phyloP scores from a whole-genome alignment of 164 flowering plant species.

The Magnolia changhungtana region DNA sequence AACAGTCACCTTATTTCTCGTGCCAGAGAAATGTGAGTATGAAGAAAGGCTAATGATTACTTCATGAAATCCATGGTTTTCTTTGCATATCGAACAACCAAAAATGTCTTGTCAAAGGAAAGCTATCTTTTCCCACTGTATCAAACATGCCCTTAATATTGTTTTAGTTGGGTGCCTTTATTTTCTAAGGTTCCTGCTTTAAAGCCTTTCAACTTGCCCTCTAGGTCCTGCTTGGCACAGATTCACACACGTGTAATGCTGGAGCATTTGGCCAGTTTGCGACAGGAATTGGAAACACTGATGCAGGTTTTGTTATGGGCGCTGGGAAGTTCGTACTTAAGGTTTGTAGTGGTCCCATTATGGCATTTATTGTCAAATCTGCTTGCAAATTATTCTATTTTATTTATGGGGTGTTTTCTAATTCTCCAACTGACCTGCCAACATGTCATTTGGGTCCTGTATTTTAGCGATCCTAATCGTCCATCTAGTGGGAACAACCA shows the following conservation, averaged over 20 bases:
- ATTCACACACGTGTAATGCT: slow-evolving; percentile 98
- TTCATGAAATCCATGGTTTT: too few species aligned
- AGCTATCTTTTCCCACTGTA: neutral
- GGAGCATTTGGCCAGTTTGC: slow-evolving; percentile 99
- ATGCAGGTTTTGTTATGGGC: slow-evolving; percentile 95
- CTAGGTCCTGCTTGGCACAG: slow-evolving; percentile 93
- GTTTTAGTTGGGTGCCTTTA: neutral
- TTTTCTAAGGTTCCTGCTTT: neutral
- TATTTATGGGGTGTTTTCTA: neutral
- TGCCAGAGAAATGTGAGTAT: too few species aligned
- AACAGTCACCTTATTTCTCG: neutral
- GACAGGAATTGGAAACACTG: slow-evolving; percentile 96
- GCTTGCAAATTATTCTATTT: neutral
- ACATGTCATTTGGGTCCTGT: too few species aligned
- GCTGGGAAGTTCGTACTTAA: slow-evolving; percentile 86
- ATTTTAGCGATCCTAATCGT: too few species aligned
- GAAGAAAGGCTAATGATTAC: too few species aligned
- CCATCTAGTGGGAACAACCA: too few species aligned
- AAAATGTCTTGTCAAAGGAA: too few species aligned
- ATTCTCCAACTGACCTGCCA: too few species aligned
- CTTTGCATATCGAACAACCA: too few species aligned
- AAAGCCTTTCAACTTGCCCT: slow-evolving; percentile 6
- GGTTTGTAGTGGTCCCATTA: slow-evolving; percentile 33
- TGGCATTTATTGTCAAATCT: neutral
- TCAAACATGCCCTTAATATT: neutral